A percentile compares a stretch with the other conserved stretches of the same genome.
Evolutionary conservation across 2,329 filamentous ascomycete species (phyloP).

Genomic region (Sclerotinia nivalis): DNA sequence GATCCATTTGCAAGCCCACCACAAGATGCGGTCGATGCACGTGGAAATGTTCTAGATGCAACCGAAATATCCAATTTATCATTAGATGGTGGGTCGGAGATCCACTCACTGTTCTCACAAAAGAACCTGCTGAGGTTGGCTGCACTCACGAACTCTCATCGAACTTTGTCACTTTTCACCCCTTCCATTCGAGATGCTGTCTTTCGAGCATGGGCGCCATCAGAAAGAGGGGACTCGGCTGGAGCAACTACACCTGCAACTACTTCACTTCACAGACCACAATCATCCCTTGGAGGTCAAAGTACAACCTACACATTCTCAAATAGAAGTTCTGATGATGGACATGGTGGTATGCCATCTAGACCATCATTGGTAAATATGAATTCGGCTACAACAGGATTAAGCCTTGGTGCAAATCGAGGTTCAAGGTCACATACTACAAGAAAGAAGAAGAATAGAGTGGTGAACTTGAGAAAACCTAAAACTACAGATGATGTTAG

Average conservation of each 20-base stretch:
- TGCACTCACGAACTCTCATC: slow-evolving; percentile 81
- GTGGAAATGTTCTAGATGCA: slow-evolving; percentile 74
- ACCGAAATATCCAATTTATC: slow-evolving; percentile 75
- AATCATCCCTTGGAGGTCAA: slow-evolving; percentile 60
- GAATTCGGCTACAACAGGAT: slow-evolving; percentile 60
- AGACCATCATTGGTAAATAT: slow-evolving; percentile 66
- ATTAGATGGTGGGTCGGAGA: slow-evolving; percentile 76
- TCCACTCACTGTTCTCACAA: slow-evolving; percentile 89
- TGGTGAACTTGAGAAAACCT: slow-evolving; percentile 75
- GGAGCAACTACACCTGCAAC: slow-evolving; percentile 42
- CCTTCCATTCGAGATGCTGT: slow-evolving; percentile 87
- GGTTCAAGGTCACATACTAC: slow-evolving; percentile 56
- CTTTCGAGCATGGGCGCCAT: slow-evolving; percentile 86
- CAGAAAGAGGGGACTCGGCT: slow-evolving; percentile 51
- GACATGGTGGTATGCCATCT: slow-evolving; percentile 57
- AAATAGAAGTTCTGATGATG: slow-evolving; percentile 62
- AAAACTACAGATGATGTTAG: slow-evolving; percentile 48
- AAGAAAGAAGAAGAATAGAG: slow-evolving; percentile 79
- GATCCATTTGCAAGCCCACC: slow-evolving; percentile 83
- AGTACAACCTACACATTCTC: slow-evolving; percentile 71
- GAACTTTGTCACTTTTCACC: slow-evolving; percentile 87
- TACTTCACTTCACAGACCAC: slow-evolving; percentile 59
- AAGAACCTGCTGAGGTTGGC: slow-evolving; percentile 87
- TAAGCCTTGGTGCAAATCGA: slow-evolving; percentile 63
- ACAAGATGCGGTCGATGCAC: slow-evolving; percentile 77